Base-by-base conservation (phyloP, 2,329 filamentous ascomycete species). In the Penicillium sp. region DNA sequence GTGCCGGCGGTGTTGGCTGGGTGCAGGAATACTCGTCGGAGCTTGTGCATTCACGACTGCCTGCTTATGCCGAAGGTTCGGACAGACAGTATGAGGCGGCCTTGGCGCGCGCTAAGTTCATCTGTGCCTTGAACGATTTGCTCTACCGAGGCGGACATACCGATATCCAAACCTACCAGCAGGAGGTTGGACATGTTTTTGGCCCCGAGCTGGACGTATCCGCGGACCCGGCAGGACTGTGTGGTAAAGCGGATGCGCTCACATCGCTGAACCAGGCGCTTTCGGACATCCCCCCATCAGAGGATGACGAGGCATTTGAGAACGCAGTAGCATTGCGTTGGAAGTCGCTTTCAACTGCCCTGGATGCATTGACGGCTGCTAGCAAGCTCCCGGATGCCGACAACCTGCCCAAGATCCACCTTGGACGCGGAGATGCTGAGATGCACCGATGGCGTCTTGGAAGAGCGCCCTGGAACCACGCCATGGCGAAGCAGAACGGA, bases 231-330 rank as follows among this genome's bases (percentile, higher is more conserved):
- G 73, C 75, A 51, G 72, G 71, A 15, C 70, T 80, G 8, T 77
- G 76, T 52, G 75, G 72, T 38, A 76, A 79, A 60, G 79, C 79
- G 6, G 78, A 82, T 48, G 75, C 79, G 3, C 71, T 83, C 13
- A 69, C 77, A 13, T 69, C 75, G 12, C 75, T 80, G 54, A 77
- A 77, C 37, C 69, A 72, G n/a, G 72, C 75, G 9, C 58, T 77
- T 29, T 61, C 66, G 24, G 68, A 71, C 37, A 53, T 61, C 13
- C 61, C 64, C 17, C 61, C 61, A 28, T 50, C 57, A 7, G 55
- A 57, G 17, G 61, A 67, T 31, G 51, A 53, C 4, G 64, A 66
- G 52, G 57, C 55, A 9, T 59, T 67, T 50, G 65, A 49, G 43
- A 64, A 47, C 59, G 61, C 61, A 17, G 55, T 68, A 34, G 52